Base-by-base conservation (phyloP, 805 yeast genomes). In the Kregervanrija fluxuum region DNA sequence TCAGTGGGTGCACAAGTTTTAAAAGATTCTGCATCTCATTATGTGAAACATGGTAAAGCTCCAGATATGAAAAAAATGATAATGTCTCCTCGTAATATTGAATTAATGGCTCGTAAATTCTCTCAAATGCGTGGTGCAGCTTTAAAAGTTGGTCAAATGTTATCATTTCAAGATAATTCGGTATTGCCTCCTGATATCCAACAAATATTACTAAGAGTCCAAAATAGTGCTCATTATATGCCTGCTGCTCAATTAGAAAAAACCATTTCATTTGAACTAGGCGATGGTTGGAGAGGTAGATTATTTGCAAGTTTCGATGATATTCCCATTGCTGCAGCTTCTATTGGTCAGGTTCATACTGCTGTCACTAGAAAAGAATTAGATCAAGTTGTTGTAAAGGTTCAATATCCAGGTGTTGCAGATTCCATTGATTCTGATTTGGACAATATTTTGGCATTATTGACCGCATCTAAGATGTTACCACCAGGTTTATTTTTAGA, bases 71-170 rank as follows among this genome's bases (percentile, higher is more conserved):
- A 75, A 48, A 70, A 76, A 2, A 60, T 88, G 37, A 69, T 95
- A 2, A 69, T 93, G 54, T 82, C 86, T 3, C 90, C 95, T 6
- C 75, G 77, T 13, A 93, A 91, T 62, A 80, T 93, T 37, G 96
- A 91, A 55, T 65, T 95, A 43, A 78, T 93, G 70, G 95, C 95
- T 11, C 80, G 79, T 54, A 89, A 88, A 61, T 79, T 93, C 54
- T 79, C 93, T 42, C 80, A 86, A 58, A 93, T 93, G 99, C 76
- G 99, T 59, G 99, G 99, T n/a, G 99, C 98, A 2, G 99, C 99
- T 3, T 71, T 93, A 59, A 93, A 93, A 59, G 76, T 93, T 45
- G 99, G 99, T n/a, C 99, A 93, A 66, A 79, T 93, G 84, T 68
- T 93, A 64, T 87, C 96, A 2, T 91, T 93, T 63, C 99, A 93